These are phyloP conservation scores for Russula lepida DNA, from an alignment of 768 basidiomycete species.

Conservation along the genomic window DNA sequence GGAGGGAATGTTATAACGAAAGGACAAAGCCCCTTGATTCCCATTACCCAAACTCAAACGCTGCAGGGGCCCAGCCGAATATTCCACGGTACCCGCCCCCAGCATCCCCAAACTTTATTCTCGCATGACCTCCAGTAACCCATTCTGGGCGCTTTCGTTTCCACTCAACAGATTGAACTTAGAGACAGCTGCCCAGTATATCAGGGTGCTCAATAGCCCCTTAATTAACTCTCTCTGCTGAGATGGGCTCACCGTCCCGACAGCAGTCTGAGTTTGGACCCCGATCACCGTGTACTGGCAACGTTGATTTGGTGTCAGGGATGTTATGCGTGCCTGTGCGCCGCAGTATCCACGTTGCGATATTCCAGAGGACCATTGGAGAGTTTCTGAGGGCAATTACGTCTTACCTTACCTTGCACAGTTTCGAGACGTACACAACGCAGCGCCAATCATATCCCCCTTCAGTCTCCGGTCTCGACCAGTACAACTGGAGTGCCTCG, in stretches of 20 bases:
- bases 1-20: background rate
- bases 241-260: too few relatives aligned
- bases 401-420: background rate
- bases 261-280: background rate
- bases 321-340: background rate
- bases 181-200: background rate
- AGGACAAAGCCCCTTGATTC: background rate
- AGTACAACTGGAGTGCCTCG: background rate
- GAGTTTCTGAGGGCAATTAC: background rate
- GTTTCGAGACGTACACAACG: background rate
- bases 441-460: background rate
- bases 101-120: constrained; percentile 5
- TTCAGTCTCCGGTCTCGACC: background rate
- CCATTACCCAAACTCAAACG: constrained; percentile 1
- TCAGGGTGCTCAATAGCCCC: background rate
- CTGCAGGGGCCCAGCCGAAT: constrained; percentile 5
- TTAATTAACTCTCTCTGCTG: background rate
- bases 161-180: background rate
- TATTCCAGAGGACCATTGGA: background rate
- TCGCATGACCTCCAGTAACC: constrained; percentile 1
- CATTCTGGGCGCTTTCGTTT: background rate
- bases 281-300: constrained; percentile 1
- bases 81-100: background rate
- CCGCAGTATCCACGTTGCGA: background rate
- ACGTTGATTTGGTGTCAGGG: background rate